Percentiles rank a stretch among this genome's conserved stretches.
Evolutionary conservation across 345 rosid species (phyloP).

Genomic region (Erucastrum elatum): DNA sequence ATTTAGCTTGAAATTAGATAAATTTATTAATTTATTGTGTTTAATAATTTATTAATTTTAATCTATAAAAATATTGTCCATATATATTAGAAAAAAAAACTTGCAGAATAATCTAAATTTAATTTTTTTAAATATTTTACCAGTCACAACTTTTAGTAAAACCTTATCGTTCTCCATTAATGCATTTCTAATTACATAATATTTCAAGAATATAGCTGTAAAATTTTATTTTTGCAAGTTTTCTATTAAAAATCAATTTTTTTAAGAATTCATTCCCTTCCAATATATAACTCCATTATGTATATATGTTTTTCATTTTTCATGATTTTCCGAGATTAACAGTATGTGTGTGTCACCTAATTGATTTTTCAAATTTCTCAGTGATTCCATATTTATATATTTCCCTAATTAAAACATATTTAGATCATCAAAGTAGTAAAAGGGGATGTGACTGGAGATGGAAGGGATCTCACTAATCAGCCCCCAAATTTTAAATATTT

Average conservation of each 20-base stretch:
- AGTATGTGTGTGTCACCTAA: neutral
- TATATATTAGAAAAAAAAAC: neutral
- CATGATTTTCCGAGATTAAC: neutral
- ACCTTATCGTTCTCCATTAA: neutral
- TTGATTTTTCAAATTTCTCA: neutral
- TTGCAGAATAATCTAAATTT: neutral
- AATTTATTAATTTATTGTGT: no score
- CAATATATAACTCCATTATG: no score
- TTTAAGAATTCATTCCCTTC: no score
- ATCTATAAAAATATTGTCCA: no score
- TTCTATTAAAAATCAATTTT: no score
- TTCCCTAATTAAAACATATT: neutral
- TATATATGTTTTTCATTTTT: neutral
- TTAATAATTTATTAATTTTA: no score
- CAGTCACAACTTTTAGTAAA: neutral
- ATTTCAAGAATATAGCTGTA: neutral
- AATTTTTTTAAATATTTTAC: neutral
- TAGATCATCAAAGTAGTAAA: neutral
- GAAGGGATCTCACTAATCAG: slow-evolving; percentile 7
- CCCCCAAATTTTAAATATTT: neutral
- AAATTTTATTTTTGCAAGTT: neutral
- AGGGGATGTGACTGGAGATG: slow-evolving; percentile 10
- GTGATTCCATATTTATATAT: neutral
- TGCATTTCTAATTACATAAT: neutral
- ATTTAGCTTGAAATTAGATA: no score